Conservation (phyloP, 2,329 filamentous ascomycete genomes). For the Fusarium hostae region DNA sequence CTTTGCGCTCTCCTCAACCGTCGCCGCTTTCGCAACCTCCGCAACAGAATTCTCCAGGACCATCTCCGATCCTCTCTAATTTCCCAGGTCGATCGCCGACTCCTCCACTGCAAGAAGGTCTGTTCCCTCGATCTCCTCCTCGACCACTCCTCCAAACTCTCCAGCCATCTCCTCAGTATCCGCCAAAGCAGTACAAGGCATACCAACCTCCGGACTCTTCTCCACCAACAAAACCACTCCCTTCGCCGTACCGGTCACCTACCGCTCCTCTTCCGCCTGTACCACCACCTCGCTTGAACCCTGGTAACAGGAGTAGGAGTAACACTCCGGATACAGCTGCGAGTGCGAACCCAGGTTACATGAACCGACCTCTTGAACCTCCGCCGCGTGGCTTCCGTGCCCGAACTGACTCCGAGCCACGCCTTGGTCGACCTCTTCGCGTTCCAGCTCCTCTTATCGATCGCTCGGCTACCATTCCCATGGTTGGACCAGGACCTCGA, state of each 20-base stretch:
- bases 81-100: constrained; percentile 16
- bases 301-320: constrained; percentile 20
- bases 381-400: constrained; percentile 45
- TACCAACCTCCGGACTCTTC: constrained; percentile 29
- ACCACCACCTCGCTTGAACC: constrained; percentile 24
- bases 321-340: constrained; percentile 5
- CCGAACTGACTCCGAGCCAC: constrained; percentile 41
- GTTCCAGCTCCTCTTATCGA: constrained; percentile 38
- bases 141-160: not conserved
- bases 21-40: constrained; percentile 36
- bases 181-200: constrained; percentile 27
- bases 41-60: constrained; percentile 27
- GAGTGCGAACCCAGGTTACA: constrained; percentile 29
- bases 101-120: not conserved
- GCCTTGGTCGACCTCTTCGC: constrained; percentile 39
- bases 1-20: constrained; percentile 29
- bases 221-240: constrained; percentile 26
- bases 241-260: constrained; percentile 23
- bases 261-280: constrained; percentile 28
- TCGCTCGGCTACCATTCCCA: constrained; percentile 18
- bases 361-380: constrained; percentile 38
- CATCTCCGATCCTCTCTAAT: constrained; percentile 19
- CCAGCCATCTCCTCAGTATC: constrained; percentile 15
- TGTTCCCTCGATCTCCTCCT: constrained; percentile 13
- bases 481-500: constrained; percentile 15